Evolutionary conservation across 805 yeast genomes (phyloP).

Genomic region (Yamadazyma scolyti): DNA sequence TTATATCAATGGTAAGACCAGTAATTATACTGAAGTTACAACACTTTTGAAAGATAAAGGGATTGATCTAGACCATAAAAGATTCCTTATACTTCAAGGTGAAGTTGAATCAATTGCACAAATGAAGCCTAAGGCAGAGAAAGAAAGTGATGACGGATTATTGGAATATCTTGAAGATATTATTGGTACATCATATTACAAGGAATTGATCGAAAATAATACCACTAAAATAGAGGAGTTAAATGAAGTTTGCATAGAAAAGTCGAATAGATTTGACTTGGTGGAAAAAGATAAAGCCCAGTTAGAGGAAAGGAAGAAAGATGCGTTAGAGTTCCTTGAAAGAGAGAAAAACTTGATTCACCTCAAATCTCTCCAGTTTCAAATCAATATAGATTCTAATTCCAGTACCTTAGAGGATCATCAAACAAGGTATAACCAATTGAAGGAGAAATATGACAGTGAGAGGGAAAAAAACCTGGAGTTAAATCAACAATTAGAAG

Average conservation of each 20-base stretch:
- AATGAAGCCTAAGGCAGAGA: conserved; percentile 97
- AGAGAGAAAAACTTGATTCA: conserved; percentile 59
- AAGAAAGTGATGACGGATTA: conserved; percentile 87
- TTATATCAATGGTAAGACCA: conserved; percentile 63
- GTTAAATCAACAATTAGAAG: conserved; percentile 20
- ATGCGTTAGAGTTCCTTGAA: conserved; percentile 62
- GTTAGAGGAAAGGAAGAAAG: conserved; percentile 63
- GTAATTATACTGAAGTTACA: conserved; percentile 79
- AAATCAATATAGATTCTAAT: conserved; percentile 43
- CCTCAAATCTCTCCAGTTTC: conserved; percentile 54
- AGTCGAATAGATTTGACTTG: conserved; percentile 72
- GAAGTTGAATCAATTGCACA: conserved; percentile 98
- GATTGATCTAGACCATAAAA: conserved; percentile 89
- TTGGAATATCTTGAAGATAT: conserved; percentile 94
- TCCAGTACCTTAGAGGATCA: conserved; percentile 37
- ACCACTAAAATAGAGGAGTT: conserved; percentile 61
- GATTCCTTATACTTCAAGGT: conserved; percentile 93
- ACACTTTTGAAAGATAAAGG: conserved; percentile 72
- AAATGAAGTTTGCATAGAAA: conserved; percentile 77
- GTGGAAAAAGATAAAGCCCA: conserved; percentile 71
- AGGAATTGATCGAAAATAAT: conserved; percentile 66
- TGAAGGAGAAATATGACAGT: conserved; percentile 33
- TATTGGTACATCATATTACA: conserved; percentile 88
- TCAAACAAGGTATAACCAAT: conserved; percentile 22
- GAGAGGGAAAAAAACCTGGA: conserved; percentile 22